Conservation (phyloP, 2,329 filamentous ascomycete species). For the Colletotrichum spinosum region DNA sequence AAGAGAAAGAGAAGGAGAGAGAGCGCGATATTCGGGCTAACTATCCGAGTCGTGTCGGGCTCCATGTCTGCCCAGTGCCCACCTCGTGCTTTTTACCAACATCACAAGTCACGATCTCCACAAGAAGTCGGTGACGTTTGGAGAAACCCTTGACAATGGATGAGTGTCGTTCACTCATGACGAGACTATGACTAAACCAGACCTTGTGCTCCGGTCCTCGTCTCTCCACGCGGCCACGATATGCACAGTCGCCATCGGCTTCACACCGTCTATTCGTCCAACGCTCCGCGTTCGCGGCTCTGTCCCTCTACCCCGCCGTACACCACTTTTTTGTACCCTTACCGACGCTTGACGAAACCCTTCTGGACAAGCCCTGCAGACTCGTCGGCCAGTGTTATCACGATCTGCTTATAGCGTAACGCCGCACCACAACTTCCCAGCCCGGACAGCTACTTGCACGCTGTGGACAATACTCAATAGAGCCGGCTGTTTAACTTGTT, state of each 20-base stretch:
- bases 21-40: too few relatives aligned
- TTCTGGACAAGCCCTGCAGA: constrained; percentile 17
- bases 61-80: too few relatives aligned
- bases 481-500: too few relatives aligned
- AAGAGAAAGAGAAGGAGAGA: too few relatives aligned
- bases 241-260: not conserved
- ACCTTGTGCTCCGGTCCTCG: not conserved
- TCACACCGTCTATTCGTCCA: constrained; percentile 30
- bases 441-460: too few relatives aligned
- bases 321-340: constrained; percentile 24
- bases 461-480: too few relatives aligned
- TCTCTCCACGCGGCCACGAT: not conserved
- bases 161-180: constrained; percentile 4
- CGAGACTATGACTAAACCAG: constrained; percentile 22
- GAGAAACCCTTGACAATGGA: too few relatives aligned
- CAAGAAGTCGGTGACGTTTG: too few relatives aligned
- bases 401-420: not conserved
- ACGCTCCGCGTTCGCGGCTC: constrained; percentile 25
- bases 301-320: constrained; percentile 30
- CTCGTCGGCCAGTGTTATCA: constrained; percentile 4
- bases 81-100: too few relatives aligned
- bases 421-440: too few relatives aligned
- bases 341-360: constrained; percentile 4
- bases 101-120: too few relatives aligned
- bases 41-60: too few relatives aligned